A percentile compares a stretch with the other conserved stretches of the same genome.
These are phyloP conservation scores for Globomyces pollinis-pini DNA, from an alignment of 192 early-diverging fungal species.

Conservation along the genomic window DNA sequence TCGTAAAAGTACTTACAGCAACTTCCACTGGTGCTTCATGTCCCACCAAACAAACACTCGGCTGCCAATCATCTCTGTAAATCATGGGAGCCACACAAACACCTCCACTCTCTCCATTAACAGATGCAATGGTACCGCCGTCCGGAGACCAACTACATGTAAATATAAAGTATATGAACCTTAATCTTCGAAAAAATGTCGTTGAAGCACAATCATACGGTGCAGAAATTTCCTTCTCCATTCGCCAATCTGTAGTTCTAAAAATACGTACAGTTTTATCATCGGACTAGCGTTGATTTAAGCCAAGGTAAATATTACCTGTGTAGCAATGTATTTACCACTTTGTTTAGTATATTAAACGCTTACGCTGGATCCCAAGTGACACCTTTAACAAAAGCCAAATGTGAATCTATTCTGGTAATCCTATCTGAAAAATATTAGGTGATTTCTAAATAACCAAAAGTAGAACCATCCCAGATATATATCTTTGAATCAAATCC, in stretches of 20 bases:
- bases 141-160: constrained; percentile 86
- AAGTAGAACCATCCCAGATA: constrained; percentile 81
- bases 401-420: constrained; percentile 49
- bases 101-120: constrained; percentile 76
- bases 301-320: too few species aligned
- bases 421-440: too few species aligned
- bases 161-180: constrained; percentile 44
- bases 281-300: too few species aligned
- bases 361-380: constrained; percentile 96
- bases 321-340: constrained; percentile 84
- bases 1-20: constrained; percentile 58
- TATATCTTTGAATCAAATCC: constrained; percentile 74
- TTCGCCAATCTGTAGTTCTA: constrained; percentile 78
- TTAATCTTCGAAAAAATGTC: constrained; percentile 82
- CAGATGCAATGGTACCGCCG: constrained; percentile 82
- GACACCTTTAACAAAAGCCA: constrained; percentile 92
- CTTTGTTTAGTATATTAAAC: too few species aligned
- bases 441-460: too few species aligned
- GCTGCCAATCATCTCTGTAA: constrained; percentile 63
- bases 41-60: constrained; percentile 78
- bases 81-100: constrained; percentile 77
- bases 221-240: constrained; percentile 62
- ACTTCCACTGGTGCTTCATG: constrained; percentile 84
- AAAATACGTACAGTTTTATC: constrained; percentile 84
- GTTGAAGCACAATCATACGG: constrained; percentile 71